Percentiles rank a stretch among this genome's conserved stretches.
Conservation (phyloP, 2,329 filamentous ascomycete genomes). For the Fusarium scirpi region DNA sequence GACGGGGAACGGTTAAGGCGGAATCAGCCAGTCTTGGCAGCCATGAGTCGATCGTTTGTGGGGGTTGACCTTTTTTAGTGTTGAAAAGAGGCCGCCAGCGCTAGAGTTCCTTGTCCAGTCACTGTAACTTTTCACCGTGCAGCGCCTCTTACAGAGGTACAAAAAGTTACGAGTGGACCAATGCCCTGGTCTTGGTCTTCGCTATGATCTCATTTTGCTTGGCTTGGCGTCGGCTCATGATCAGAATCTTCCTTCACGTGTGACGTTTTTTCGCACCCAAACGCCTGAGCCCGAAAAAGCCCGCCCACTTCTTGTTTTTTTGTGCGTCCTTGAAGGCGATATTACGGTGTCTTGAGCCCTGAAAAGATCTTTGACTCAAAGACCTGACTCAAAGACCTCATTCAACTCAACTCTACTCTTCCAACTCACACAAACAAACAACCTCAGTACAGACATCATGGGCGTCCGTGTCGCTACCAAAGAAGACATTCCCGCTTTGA, state of each 20-base stretch:
- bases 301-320: slow-evolving; percentile 24
- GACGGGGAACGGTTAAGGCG: slow-evolving; percentile 24
- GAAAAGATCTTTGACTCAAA: slow-evolving; percentile 3
- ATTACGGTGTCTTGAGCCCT: slow-evolving; percentile 17
- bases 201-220: slow-evolving; percentile 33
- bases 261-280: slow-evolving; percentile 20
- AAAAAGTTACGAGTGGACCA: neutral
- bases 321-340: slow-evolving; percentile 14
- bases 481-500: slow-evolving; percentile 31
- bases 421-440: neutral
- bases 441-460: slow-evolving; percentile 1
- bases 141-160: neutral
- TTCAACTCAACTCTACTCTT: neutral
- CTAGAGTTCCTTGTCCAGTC: neutral
- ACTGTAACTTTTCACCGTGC: neutral
- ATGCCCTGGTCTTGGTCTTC: slow-evolving; percentile 7
- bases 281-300: slow-evolving; percentile 34
- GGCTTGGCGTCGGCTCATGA: slow-evolving; percentile 36
- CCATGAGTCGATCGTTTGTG: slow-evolving; percentile 15
- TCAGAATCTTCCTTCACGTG: slow-evolving; percentile 25
- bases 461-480: slow-evolving; percentile 33
- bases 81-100: slow-evolving; percentile 25
- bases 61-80: neutral
- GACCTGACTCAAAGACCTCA: neutral
- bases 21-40: slow-evolving; percentile 24